Conservation (phyloP, 2,329 filamentous ascomycete genomes). For the Aspergillus calidoustus region DNA sequence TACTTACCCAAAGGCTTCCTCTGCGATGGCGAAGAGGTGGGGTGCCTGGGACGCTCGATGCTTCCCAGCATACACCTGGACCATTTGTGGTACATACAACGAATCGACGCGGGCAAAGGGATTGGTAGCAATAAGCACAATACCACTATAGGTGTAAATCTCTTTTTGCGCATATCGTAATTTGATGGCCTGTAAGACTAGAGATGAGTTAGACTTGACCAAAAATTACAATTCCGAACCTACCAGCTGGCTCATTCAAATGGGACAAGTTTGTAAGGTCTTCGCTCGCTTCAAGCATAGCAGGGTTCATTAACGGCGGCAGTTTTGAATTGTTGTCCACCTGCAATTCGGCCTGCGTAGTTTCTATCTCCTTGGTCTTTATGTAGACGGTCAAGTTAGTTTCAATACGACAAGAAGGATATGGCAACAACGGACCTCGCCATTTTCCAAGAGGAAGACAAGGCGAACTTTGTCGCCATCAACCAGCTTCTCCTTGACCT, state of each 20-base stretch:
- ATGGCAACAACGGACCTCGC: constrained; percentile 67
- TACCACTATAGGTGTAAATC: constrained; percentile 99
- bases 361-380: constrained; percentile 78
- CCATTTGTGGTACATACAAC: constrained; percentile 97
- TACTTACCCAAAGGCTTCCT: constrained; percentile 93
- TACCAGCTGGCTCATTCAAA: constrained; percentile 97
- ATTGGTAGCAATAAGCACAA: constrained; percentile 97
- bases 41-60: constrained; percentile 95
- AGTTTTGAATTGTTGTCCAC: constrained; percentile 76
- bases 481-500: constrained; percentile 83
- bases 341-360: constrained; percentile 75
- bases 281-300: constrained; percentile 97
- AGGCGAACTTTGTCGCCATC: constrained; percentile 86
- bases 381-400: constrained; percentile 13
- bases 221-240: constrained; percentile 5
- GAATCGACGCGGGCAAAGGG: constrained; percentile 97
- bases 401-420: constrained; percentile 1
- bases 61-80: constrained; percentile 98
- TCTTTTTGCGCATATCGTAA: constrained; percentile 97
- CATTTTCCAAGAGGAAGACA: constrained; percentile 88
- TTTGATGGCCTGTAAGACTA: constrained; percentile 96
- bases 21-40: constrained; percentile 97
- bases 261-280: constrained; percentile 97
- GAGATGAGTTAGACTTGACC: constrained; percentile 27
- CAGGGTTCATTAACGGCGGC: constrained; percentile 95